Evolutionary conservation across 306 rosid species (phyloP).

Genomic region (Dryas alaskensis): DNA sequence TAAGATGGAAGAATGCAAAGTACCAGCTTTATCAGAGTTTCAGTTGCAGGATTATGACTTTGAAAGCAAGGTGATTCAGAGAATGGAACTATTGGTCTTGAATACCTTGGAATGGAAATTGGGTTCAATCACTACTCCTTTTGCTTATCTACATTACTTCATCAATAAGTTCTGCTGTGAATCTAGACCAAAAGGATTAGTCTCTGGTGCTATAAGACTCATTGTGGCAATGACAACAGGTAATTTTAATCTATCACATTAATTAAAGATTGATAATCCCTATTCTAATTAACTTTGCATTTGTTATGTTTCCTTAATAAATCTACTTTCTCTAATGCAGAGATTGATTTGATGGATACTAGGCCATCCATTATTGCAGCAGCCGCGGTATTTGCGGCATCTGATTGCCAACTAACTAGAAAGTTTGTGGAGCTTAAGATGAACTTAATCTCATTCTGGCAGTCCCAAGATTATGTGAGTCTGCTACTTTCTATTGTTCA

Average conservation of each 20-base stretch:
- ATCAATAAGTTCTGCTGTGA: conserved; percentile 46
- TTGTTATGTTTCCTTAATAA: conserved; percentile 14
- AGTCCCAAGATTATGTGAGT: conserved; percentile 67
- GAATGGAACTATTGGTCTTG: conserved; percentile 71
- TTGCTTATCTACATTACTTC: conserved; percentile 66
- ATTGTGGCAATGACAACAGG: conserved; percentile 59
- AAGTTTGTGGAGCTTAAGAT: conserved; percentile 49
- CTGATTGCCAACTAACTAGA: conserved; percentile 49
- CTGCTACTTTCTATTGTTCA: conserved; percentile 7
- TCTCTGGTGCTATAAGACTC: conserved; percentile 51
- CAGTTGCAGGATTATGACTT: conserved; percentile 47
- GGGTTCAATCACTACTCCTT: conserved; percentile 83
- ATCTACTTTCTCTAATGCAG: conserved; percentile 35
- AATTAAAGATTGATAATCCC: not conserved
- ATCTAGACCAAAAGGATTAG: conserved; percentile 37
- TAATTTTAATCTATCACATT: conserved; percentile 13
- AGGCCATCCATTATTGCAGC: conserved; percentile 75
- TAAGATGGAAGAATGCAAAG: conserved; percentile 78
- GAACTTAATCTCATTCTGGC: conserved; percentile 48
- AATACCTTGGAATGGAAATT: conserved; percentile 76
- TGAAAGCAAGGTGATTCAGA: conserved; percentile 53
- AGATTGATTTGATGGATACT: conserved; percentile 54
- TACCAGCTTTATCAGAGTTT: conserved; percentile 54
- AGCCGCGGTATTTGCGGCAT: conserved; percentile 68
- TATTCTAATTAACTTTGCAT: not conserved